A percentile compares a stretch with the other conserved stretches of the same genome.
phyloP scores from a whole-genome alignment of 805 yeast species.

The Huiozyma sinensis region DNA sequence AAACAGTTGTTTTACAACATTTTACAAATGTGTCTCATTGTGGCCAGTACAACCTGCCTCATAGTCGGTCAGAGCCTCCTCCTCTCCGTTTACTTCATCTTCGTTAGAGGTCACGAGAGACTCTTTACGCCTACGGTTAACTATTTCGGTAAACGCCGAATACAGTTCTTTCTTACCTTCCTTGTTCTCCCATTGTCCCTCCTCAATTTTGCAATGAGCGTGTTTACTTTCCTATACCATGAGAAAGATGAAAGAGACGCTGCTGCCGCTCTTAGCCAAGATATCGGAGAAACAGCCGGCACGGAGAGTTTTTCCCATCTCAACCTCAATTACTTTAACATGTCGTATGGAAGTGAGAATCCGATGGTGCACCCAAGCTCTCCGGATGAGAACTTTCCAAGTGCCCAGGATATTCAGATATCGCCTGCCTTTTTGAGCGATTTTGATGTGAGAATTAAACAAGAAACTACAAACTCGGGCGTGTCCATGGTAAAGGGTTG shows the following conservation, averaged over 20 bases:
- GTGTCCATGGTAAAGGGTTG: neutral
- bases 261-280: neutral
- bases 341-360: no score
- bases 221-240: slow-evolving; percentile 18
- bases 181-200: slow-evolving; percentile 26
- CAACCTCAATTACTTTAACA: no score
- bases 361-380: no score
- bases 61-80: slow-evolving; percentile 28
- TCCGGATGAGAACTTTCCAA: no score
- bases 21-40: slow-evolving; percentile 6
- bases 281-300: no score
- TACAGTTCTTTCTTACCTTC: slow-evolving; percentile 21
- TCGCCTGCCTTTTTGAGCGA: neutral
- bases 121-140: slow-evolving; percentile 25
- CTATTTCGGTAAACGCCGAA: slow-evolving; percentile 26
- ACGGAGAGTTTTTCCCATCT: no score
- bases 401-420: no score
- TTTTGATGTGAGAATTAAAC: neutral
- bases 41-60: slow-evolving; percentile 13
- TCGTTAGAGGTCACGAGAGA: slow-evolving; percentile 28
- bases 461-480: no score
- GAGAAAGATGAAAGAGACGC: slow-evolving; percentile 11
- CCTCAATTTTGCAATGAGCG: slow-evolving; percentile 11
- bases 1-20: neutral
- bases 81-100: slow-evolving; percentile 32